phyloP scores from a whole-genome alignment of 2,329 filamentous ascomycete species.

The Akanthomyces muscarius region DNA sequence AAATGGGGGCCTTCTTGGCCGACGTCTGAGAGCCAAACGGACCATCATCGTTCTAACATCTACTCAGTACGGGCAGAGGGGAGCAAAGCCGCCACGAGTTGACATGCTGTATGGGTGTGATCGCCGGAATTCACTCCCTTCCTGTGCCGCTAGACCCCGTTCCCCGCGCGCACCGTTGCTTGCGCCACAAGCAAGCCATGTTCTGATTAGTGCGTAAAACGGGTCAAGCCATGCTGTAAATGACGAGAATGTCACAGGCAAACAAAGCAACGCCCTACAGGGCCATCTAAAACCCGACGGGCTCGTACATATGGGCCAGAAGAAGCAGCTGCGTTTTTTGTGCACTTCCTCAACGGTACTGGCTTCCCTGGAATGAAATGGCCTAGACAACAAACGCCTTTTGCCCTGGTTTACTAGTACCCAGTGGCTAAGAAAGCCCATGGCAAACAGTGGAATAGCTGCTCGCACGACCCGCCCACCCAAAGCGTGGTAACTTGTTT shows the following conservation, averaged over 20 bases:
- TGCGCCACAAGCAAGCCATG: conserved; percentile 13
- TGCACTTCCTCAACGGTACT: background rate
- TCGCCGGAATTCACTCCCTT: conserved; percentile 3
- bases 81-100: background rate
- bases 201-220: conserved; percentile 11
- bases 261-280: background rate
- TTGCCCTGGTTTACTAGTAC: background rate
- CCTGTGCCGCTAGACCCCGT: conserved; percentile 7
- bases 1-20: background rate
- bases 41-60: background rate
- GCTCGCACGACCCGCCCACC: conserved; percentile 4
- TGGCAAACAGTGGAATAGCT: background rate
- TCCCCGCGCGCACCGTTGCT: conserved; percentile 11
- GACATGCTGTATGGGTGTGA: conserved; percentile 2
- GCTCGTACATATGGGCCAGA: background rate
- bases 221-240: background rate
- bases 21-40: background rate
- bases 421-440: background rate
- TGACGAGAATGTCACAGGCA: background rate
- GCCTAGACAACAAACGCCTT: background rate
- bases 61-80: background rate
- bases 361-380: background rate
- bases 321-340: background rate
- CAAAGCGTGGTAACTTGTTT: background rate
- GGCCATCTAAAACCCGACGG: conserved; percentile 1